These are phyloP conservation scores for Byssothecium circinans DNA, from an alignment of 2,329 filamentous ascomycete genomes.

Conservation along the genomic window DNA sequence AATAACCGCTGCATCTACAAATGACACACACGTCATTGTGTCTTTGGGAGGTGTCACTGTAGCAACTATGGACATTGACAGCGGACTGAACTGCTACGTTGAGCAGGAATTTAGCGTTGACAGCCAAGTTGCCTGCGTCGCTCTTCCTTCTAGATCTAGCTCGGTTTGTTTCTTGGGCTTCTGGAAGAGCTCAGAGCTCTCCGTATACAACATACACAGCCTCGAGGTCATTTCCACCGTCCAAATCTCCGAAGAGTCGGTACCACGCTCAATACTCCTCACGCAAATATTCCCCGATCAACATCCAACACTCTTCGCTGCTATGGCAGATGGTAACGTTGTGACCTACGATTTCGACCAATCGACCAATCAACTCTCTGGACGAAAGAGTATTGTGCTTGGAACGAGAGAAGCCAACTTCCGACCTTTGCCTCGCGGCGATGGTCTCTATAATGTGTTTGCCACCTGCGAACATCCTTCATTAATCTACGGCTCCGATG, in stretches of 20 bases:
- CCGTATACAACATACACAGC: conserved; percentile 69
- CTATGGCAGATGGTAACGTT: conserved; percentile 90
- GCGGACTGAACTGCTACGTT: conserved; percentile 60
- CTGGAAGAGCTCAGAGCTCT: conserved; percentile 80
- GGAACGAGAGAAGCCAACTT: conserved; percentile 84
- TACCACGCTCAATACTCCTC: conserved; percentile 80
- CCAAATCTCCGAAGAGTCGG: conserved; percentile 62
- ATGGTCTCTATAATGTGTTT: conserved; percentile 76
- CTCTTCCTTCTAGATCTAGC: conserved; percentile 66
- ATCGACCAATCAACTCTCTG: conserved; percentile 63
- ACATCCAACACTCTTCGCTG: conserved; percentile 77
- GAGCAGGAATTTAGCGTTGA: conserved; percentile 64
- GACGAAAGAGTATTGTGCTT: conserved; percentile 78
- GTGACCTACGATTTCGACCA: conserved; percentile 76
- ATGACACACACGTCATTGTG: conserved; percentile 68
- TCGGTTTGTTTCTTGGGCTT: conserved; percentile 79
- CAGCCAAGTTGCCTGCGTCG: conserved; percentile 83
- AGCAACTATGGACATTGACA: conserved; percentile 59
- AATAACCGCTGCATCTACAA: conserved; percentile 80
- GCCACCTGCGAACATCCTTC: conserved; percentile 93
- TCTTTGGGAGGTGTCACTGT: conserved; percentile 75
- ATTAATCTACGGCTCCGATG: conserved; percentile 86
- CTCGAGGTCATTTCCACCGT: conserved; percentile 67
- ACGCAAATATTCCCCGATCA: conserved; percentile 71
- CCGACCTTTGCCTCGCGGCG: conserved; percentile 70